Conservation (phyloP, 2,329 filamentous ascomycete species). For the Aspergillus sp. region DNA sequence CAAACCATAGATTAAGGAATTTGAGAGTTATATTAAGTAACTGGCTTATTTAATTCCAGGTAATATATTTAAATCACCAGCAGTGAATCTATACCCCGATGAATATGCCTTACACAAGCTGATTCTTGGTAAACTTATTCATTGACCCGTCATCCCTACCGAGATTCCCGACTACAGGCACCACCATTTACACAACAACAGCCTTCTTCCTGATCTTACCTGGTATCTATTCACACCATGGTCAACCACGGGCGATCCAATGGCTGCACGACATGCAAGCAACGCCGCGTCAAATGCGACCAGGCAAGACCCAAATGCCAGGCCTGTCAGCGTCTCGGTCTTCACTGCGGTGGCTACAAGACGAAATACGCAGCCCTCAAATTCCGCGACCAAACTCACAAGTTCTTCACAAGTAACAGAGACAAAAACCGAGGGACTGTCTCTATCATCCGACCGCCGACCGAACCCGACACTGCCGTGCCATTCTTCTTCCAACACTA, state of each 20-base stretch:
- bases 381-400: not conserved
- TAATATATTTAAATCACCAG: too few relatives aligned
- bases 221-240: not conserved
- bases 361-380: not conserved
- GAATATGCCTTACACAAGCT: too few relatives aligned
- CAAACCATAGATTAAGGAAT: too few relatives aligned
- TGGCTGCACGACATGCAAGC: conserved; percentile 1
- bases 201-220: not conserved
- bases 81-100: too few relatives aligned
- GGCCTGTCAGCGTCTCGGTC: not conserved
- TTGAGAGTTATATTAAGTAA: too few relatives aligned
- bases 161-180: too few relatives aligned
- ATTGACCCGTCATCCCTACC: too few relatives aligned
- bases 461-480: conserved; percentile 1
- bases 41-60: too few relatives aligned
- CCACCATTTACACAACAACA: not conserved
- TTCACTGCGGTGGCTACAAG: conserved; percentile 4
- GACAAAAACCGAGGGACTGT: too few relatives aligned
- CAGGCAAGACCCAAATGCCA: not conserved
- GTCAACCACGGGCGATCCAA: not conserved
- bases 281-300: conserved; percentile 5
- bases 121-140: too few relatives aligned
- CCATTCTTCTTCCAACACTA: conserved; percentile 1
- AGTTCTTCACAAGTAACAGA: not conserved
- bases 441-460: not conserved